A percentile compares a stretch with the other conserved stretches of the same genome.
These are phyloP conservation scores for Pleurotus ostreatus DNA, from an alignment of 768 basidiomycete species.

Conservation along the genomic window DNA sequence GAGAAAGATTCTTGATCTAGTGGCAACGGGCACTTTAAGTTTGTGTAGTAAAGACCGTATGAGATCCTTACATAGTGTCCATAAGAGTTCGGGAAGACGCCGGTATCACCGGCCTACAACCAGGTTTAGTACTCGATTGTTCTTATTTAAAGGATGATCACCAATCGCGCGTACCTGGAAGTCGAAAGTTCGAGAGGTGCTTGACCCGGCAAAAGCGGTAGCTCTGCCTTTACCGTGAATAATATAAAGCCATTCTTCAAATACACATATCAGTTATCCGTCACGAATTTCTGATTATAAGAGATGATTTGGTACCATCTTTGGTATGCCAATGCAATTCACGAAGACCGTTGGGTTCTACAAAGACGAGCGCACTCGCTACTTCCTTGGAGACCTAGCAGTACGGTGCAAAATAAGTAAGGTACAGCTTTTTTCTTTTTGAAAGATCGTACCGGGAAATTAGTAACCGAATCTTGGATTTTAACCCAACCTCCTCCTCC, in stretches of 20 bases:
- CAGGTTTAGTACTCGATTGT: background rate
- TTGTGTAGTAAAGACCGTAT: background rate
- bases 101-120: constrained; percentile 12
- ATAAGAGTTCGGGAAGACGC: constrained; percentile 14
- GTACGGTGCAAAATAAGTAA: background rate
- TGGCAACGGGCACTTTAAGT: background rate
- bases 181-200: constrained; percentile 14
- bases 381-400: constrained; percentile 11
- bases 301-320: constrained; percentile 7
- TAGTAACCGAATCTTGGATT: constrained; percentile 14
- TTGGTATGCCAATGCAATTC: constrained; percentile 15
- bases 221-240: constrained; percentile 13
- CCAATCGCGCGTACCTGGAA: constrained; percentile 9
- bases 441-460: constrained; percentile 9
- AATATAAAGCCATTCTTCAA: constrained; percentile 14
- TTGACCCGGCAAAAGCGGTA: constrained; percentile 14
- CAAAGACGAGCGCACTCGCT: constrained; percentile 12
- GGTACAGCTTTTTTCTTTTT: background rate
- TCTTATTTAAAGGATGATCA: background rate
- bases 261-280: background rate
- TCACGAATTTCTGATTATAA: background rate
- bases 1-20: constrained; percentile 15
- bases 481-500: constrained; percentile 15
- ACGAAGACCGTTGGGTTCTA: constrained; percentile 14
- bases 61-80: constrained; percentile 12